Evolutionary conservation across 169 alveolate species (phyloP).

Genomic region (Eimeria necatrix): DNA sequence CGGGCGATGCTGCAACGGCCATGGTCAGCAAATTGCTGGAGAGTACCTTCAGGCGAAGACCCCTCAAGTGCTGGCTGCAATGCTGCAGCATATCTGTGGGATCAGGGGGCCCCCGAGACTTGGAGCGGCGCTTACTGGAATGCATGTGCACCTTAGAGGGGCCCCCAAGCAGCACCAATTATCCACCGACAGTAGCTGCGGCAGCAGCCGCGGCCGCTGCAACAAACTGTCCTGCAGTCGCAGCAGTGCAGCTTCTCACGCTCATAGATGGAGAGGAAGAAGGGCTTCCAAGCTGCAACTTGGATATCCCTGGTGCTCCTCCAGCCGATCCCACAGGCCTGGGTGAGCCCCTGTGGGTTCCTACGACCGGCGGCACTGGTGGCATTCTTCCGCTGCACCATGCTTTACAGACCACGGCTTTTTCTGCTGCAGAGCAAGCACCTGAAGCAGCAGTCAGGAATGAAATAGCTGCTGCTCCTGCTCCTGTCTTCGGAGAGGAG

Average conservation of each 20-base stretch:
- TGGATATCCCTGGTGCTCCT: background rate
- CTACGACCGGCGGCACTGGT: too few relatives aligned
- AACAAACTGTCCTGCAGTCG: background rate
- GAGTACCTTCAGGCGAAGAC: background rate
- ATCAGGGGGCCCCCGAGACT: constrained; percentile 23
- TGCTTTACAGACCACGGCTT: background rate
- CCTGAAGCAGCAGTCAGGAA: background rate
- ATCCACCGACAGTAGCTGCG: constrained; percentile 16
- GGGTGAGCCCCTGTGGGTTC: too few relatives aligned
- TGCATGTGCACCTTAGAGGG: constrained; percentile 23
- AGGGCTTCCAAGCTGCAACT: background rate
- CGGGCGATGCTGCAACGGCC: background rate
- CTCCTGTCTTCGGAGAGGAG: background rate
- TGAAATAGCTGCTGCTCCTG: constrained; percentile 43
- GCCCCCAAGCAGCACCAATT: constrained; percentile 44
- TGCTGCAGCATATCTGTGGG: constrained; percentile 22
- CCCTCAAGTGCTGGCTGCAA: constrained; percentile 3
- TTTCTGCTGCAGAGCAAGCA: background rate
- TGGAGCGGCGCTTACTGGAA: constrained; percentile 25
- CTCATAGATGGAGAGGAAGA: background rate
- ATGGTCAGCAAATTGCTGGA: background rate
- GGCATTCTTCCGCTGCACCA: background rate
- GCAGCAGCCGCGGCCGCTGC: constrained; percentile 64
- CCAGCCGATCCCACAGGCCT: background rate
- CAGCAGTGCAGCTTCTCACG: constrained; percentile 46